These are phyloP conservation scores for Solanum rostratum DNA, from an alignment of 257 asterid genomes.

Conservation along the genomic window DNA sequence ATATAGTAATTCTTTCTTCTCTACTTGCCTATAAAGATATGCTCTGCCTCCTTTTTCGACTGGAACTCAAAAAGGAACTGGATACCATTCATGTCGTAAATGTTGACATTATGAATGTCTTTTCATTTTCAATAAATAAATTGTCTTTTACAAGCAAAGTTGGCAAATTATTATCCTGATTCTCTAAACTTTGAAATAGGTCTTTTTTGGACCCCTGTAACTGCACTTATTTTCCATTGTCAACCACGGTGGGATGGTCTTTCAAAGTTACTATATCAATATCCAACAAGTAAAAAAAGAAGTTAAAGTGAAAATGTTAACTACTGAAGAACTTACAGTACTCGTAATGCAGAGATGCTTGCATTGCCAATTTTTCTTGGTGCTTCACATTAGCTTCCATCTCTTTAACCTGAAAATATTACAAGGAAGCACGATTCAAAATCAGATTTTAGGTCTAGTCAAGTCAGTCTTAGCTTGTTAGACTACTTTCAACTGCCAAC, in stretches of 20 bases:
- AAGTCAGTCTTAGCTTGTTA: not conserved
- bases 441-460: not conserved
- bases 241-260: not conserved
- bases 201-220: not conserved
- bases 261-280: not conserved
- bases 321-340: constrained; percentile 37
- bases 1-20: too few species aligned
- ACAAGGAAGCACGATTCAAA: not conserved
- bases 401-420: constrained; percentile 52
- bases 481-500: not conserved
- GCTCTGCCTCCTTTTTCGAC: too few species aligned
- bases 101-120: too few species aligned
- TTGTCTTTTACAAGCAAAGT: not conserved
- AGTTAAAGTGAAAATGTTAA: not conserved
- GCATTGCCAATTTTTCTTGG: constrained; percentile 56
- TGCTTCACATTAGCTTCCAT: constrained; percentile 66
- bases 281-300: not conserved
- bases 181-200: not conserved
- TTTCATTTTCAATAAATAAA: not conserved
- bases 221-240: not conserved
- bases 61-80: too few species aligned
- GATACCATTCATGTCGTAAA: too few species aligned
- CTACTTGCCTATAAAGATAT: too few species aligned
- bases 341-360: constrained; percentile 41
- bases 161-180: not conserved